These are phyloP conservation scores for Zygosaccharomyces pseudobailii DNA, from an alignment of 1,139 yeast species.

Conservation along the genomic window DNA sequence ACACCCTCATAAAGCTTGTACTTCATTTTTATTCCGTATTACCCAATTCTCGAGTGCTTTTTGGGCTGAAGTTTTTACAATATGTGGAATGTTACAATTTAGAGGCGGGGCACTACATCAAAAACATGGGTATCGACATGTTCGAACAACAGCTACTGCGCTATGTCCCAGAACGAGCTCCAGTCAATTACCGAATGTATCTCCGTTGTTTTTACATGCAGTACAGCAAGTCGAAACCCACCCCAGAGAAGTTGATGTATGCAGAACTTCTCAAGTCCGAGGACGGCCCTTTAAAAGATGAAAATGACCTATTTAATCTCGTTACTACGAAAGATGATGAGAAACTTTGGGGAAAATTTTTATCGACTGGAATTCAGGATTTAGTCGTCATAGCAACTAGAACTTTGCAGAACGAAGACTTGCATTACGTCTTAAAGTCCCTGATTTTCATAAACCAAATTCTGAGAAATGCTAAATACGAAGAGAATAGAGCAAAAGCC, in stretches of 20 bases:
- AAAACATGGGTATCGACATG: conserved; percentile 18
- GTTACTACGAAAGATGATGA: neutral
- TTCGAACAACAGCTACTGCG: conserved; percentile 21
- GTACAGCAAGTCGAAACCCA: conserved; percentile 14
- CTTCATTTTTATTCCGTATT: conserved; percentile 26
- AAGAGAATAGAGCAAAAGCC: conserved; percentile 7
- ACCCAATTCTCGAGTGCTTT: conserved; percentile 22
- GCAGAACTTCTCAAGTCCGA: conserved; percentile 8
- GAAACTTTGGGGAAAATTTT: neutral
- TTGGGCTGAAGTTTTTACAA: conserved; percentile 32
- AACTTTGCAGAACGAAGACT: neutral
- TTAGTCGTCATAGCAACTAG: neutral
- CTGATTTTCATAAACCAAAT: conserved; percentile 9
- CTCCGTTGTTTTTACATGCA: conserved; percentile 16
- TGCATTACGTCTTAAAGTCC: neutral
- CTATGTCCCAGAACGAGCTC: conserved; percentile 1
- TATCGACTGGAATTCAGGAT: neutral
- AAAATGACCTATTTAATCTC: neutral
- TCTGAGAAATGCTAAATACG: conserved; percentile 8
- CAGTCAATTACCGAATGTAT: neutral
- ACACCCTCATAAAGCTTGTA: conserved; percentile 25
- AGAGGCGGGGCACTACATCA: conserved; percentile 22
- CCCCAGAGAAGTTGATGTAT: conserved; percentile 18
- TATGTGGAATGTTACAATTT: conserved; percentile 25
- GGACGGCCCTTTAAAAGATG: neutral